Evolutionary conservation across 176 grass and related monocot genomes (phyloP), one percentile per base, ranked within the genome.

Genomic region (Musa beccarii): DNA sequence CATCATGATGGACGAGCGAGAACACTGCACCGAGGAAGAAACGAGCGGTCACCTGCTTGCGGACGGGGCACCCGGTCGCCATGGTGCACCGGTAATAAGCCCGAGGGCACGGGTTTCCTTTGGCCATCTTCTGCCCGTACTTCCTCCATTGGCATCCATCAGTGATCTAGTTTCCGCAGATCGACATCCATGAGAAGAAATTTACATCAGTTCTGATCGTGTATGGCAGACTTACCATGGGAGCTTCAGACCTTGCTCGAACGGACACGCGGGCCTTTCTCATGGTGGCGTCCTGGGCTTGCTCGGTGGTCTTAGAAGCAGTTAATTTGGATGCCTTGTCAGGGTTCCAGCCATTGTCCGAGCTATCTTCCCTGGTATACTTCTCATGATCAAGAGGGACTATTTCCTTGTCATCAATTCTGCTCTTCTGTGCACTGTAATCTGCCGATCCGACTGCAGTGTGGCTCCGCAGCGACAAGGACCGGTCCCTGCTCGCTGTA

Each of bases 21-120:
- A 34, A 5, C 29, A 34, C 29, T 59, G 57, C 57, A 17, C 17
- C 57, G n/a, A n/a, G 1, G 57, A 59, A 59, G 16, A n/a, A 59
- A 59, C 3, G 26, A 29, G 25, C 3, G 13, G 15, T 76, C 84
- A 96, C 93, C 88, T 98, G 94, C 79, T 98, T 98, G 8, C 94
- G 84, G 62, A 98, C 94, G 14, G 94, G 94, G 78, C 94, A 98
- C 17, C 84, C 88, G 67, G 78, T 84, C 23, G 90, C 86, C 94
- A 98, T 98, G 86, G 94, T 98, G 86, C 94, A 98, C 3, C 94
- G 86, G 84, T 93, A 98, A 82, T 98, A 98, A 66, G 94, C 94
- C 19, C 94, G 90, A 62, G 94, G 94, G 22, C 94, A 98, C 0
- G 94, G 94, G 81, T 98, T 98, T 11, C 94, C 94, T 63, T 98